A percentile compares a stretch with the other conserved stretches of the same genome.
phyloP scores from a whole-genome alignment of 192 early-diverging fungal genomes.

The Mortierella alpina region DNA sequence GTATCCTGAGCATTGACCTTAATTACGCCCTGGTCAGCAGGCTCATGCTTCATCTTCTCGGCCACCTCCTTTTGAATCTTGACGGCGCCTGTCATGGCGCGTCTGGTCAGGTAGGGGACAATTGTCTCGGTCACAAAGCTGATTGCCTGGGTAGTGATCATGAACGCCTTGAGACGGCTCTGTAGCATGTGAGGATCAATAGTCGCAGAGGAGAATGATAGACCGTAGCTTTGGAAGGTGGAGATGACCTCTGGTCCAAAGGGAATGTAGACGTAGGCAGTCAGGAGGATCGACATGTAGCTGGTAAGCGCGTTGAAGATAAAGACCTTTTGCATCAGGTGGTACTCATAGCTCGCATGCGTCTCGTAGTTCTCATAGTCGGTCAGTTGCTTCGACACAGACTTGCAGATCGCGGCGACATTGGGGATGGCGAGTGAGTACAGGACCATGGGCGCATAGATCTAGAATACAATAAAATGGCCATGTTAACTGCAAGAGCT shows the following conservation, averaged over 20 bases:
- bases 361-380: conserved; percentile 88
- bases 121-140: conserved; percentile 80
- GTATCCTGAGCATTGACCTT: conserved; percentile 17
- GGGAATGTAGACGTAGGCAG: conserved; percentile 90
- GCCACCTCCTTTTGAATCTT: conserved; percentile 53
- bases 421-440: conserved; percentile 80
- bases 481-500: background rate
- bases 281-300: conserved; percentile 86
- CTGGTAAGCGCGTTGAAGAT: conserved; percentile 84
- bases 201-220: conserved; percentile 49
- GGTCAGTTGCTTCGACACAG: conserved; percentile 72
- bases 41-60: conserved; percentile 27
- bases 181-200: conserved; percentile 68
- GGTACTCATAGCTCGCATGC: conserved; percentile 74
- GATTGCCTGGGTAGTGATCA: conserved; percentile 85
- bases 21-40: conserved; percentile 3
- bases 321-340: conserved; percentile 86
- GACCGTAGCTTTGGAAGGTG: conserved; percentile 54
- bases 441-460: conserved; percentile 76
- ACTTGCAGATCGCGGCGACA: conserved; percentile 72
- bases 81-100: conserved; percentile 37
- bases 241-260: conserved; percentile 73
- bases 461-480: conserved; percentile 36
- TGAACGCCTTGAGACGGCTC: conserved; percentile 77
- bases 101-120: conserved; percentile 72